Evolutionary conservation across 176 grass and related monocot species (phyloP), one percentile per base, ranked within the genome.

Genomic region (Calamus simplicifolius): DNA sequence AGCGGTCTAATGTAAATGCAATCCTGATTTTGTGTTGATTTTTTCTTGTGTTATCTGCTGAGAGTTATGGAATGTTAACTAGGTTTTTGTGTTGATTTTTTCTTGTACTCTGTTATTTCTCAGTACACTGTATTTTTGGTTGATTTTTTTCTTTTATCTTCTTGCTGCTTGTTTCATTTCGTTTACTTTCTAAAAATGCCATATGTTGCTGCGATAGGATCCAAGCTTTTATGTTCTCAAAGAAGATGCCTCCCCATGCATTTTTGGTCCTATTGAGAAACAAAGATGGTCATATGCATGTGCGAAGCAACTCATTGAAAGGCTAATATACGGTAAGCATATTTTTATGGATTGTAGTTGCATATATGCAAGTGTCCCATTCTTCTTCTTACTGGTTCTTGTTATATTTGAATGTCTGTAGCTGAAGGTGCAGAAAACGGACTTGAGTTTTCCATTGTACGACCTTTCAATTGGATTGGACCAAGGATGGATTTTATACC

Each of bases 401-500:
- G 27, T 13, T 49, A 8, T 17, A 56, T 85, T 59, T 61, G 72
- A n/a, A 48, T 74, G 18, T 52, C 25, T 61, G 29, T 61, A 97
- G 93, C 93, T 70, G 87, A 92, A 61, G 93, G 93, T 67, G 88
- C 93, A 16, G 87, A 98, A 73, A 85, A 92, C 58, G 79, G 64
- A 27, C 87, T 98, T 13, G 79, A 92, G 8, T 98, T 98, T 73
- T 92, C 93, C 63, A 89, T 98, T 30, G 93, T 98, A 61, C 80
- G 93, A 51, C 93, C 93, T 62, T 97, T 97, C 67, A 97, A 97
- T 63, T 97, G 87, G 87, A 97, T 97, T 78, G 93, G 93, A 21
- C 93, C 93, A 50, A 88, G 93, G 59, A 97, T 97, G 93, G 93
- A 97, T 57, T 97, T 97, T 59, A 97, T 97, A 73, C 93, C 93